These are phyloP conservation scores for Barnettozyma californica DNA, from an alignment of 805 yeast genomes.

Conservation along the genomic window DNA sequence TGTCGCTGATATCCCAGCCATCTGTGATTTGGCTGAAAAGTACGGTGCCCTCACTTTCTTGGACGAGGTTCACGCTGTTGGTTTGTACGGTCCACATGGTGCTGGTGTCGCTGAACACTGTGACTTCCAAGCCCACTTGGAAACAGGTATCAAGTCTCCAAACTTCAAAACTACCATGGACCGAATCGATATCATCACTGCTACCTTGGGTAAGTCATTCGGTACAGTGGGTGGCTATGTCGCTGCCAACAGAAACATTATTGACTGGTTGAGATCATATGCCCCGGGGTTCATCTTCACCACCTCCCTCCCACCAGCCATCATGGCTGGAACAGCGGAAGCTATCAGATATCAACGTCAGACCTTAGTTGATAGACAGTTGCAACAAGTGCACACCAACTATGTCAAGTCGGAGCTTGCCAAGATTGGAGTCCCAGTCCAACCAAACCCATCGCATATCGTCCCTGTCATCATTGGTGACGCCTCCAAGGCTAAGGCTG, in stretches of 20 bases:
- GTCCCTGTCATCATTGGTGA: slow-evolving; percentile 94
- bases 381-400: slow-evolving; percentile 79
- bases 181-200: slow-evolving; percentile 93
- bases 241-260: slow-evolving; percentile 76
- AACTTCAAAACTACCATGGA: slow-evolving; percentile 62
- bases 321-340: slow-evolving; percentile 91
- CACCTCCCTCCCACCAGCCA: slow-evolving; percentile 94
- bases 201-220: slow-evolving; percentile 94
- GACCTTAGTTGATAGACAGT: slow-evolving; percentile 69
- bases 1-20: slow-evolving; percentile 85
- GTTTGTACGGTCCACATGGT: slow-evolving; percentile 98
- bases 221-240: slow-evolving; percentile 98
- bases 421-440: slow-evolving; percentile 81
- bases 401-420: slow-evolving; percentile 74
- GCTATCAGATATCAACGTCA: slow-evolving; percentile 82
- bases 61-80: slow-evolving; percentile 99
- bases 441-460: slow-evolving; percentile 96
- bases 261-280: slow-evolving; percentile 94
- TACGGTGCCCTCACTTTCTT: slow-evolving; percentile 95
- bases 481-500: slow-evolving; percentile 85
- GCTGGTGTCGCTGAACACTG: slow-evolving; percentile 99
- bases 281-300: slow-evolving; percentile 98
- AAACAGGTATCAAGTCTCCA: slow-evolving; percentile 55
- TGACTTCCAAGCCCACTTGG: slow-evolving; percentile 78
- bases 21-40: slow-evolving; percentile 94